Conservation (phyloP, 495 filamentous ascomycete species). For the Podospora conica region DNA sequence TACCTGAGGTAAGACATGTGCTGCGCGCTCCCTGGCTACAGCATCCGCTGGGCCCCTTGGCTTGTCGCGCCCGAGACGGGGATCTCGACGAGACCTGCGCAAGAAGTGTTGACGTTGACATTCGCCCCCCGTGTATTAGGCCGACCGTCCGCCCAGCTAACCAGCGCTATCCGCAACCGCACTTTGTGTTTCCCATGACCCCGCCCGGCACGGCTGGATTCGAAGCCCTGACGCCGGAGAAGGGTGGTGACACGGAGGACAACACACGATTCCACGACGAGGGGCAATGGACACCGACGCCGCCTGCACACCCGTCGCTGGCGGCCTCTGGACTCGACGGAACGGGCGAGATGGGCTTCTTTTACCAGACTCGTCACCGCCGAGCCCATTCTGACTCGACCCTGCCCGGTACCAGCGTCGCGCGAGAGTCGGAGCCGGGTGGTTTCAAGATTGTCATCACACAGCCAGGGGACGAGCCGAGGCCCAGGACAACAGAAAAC, state of each 20-base stretch:
- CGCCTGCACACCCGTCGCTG: constrained; percentile 24
- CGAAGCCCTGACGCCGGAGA: constrained; percentile 38
- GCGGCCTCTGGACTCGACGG: constrained; percentile 19
- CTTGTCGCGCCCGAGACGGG: neutral
- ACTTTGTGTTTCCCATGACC: constrained; percentile 54
- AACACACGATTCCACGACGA: constrained; percentile 25
- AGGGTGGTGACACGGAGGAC: constrained; percentile 32
- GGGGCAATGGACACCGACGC: constrained; percentile 36
- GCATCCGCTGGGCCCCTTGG: neutral
- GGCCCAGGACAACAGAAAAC: constrained; percentile 63
- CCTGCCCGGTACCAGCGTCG: constrained; percentile 38
- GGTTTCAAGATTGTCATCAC: constrained; percentile 84
- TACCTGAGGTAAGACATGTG: constrained; percentile 71
- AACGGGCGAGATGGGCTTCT: constrained; percentile 24
- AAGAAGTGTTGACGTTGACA: constrained; percentile 14
- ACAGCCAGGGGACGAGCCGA: constrained; percentile 51
- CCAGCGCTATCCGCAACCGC: constrained; percentile 53
- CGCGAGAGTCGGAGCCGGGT: constrained; percentile 52
- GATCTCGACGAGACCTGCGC: neutral
- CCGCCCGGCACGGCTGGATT: constrained; percentile 52
- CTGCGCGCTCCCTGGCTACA: constrained; percentile 1
- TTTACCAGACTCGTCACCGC: constrained; percentile 36
- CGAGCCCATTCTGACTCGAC: constrained; percentile 48
- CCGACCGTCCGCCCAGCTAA: constrained; percentile 53
- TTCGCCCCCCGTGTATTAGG: constrained; percentile 35